phyloP scores from a whole-genome alignment of 192 early-diverging fungal genomes.

The Backusella parvicylindrica region DNA sequence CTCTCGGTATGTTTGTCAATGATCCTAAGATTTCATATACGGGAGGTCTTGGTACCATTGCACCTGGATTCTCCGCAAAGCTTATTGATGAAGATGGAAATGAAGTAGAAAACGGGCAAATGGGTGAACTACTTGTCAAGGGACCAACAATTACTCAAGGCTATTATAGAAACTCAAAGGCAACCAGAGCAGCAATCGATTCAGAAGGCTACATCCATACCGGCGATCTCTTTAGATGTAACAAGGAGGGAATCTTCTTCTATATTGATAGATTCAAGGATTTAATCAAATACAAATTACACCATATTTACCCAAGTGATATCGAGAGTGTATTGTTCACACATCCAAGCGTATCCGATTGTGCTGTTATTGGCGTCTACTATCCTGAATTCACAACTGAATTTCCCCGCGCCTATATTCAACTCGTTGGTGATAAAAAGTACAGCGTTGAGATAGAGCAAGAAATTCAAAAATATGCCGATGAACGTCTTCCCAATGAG shows the following conservation, averaged over 20 bases:
- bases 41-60: constrained; percentile 36
- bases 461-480: neutral
- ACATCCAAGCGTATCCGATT: neutral
- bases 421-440: neutral
- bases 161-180: neutral
- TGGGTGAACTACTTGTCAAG: neutral
- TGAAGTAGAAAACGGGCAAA: constrained; percentile 32
- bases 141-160: neutral
- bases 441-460: neutral
- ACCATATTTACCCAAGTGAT: neutral
- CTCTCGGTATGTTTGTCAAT: neutral
- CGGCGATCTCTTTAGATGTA: neutral
- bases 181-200: neutral
- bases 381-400: neutral
- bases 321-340: neutral
- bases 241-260: neutral
- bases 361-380: neutral
- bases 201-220: neutral
- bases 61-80: constrained; percentile 36
- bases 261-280: neutral
- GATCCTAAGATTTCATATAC: neutral
- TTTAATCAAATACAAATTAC: neutral
- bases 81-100: constrained; percentile 42
- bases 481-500: neutral
- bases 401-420: neutral